phyloP scores from a whole-genome alignment of 345 rosid species.

The Brassica juncea region DNA sequence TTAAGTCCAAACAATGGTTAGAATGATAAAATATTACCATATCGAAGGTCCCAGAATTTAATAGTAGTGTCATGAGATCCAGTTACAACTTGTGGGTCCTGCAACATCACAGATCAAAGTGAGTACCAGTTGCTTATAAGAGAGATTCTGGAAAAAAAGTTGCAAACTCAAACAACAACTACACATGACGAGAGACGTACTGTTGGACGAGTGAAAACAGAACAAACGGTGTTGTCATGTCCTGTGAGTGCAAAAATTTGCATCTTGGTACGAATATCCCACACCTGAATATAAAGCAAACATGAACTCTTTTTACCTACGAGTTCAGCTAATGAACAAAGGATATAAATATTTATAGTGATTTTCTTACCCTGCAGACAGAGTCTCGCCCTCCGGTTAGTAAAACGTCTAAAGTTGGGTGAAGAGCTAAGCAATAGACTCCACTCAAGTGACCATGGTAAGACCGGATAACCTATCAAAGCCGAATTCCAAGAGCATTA shows the following conservation, averaged over 20 bases:
- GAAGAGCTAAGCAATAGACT: conserved; percentile 97
- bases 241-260: conserved; percentile 95
- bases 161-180: background rate
- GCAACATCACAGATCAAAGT: conserved; percentile 36
- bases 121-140: background rate
- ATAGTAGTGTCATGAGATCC: conserved; percentile 97
- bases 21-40: conserved; percentile 53
- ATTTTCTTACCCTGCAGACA: conserved; percentile 81
- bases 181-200: conserved; percentile 43
- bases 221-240: conserved; percentile 95
- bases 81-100: conserved; percentile 99
- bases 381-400: conserved; percentile 99
- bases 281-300: conserved; percentile 61
- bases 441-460: conserved; percentile 99
- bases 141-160: background rate
- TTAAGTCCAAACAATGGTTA: background rate
- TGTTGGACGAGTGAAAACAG: conserved; percentile 89
- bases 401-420: conserved; percentile 86
- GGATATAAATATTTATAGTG: background rate
- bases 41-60: conserved; percentile 97
- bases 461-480: conserved; percentile 77
- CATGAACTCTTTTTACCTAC: conserved; percentile 30
- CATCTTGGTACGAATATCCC: conserved; percentile 97
- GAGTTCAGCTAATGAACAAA: conserved; percentile 19
- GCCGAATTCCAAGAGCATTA: conserved; percentile 11